Conservation (phyloP, 176 grass and related monocot genomes). For the Lolium perenne region DNA sequence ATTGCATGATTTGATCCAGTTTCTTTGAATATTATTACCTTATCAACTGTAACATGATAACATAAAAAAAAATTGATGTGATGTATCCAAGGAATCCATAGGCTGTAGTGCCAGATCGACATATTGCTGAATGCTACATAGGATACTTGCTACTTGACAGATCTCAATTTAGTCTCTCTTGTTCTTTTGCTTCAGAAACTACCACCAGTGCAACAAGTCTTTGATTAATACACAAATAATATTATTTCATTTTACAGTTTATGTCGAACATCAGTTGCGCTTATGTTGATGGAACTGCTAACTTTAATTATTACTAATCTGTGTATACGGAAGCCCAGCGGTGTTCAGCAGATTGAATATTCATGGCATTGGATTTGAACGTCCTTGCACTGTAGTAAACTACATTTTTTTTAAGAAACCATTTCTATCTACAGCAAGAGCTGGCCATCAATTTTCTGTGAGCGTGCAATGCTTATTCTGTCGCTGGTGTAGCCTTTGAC, state of each 20-base stretch:
- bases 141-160: constrained; percentile 6
- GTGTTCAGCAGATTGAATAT: neutral
- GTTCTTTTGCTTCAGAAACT: constrained; percentile 9
- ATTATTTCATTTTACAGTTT: neutral
- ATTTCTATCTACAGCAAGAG: no score
- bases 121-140: constrained; percentile 12
- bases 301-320: neutral
- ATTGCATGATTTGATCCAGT: constrained; percentile 30
- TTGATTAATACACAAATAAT: constrained; percentile 2
- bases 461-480: neutral
- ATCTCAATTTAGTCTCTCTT: constrained; percentile 5
- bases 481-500: neutral
- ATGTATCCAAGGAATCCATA: constrained; percentile 10
- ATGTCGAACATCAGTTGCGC: neutral
- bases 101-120: neutral
- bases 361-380: neutral
- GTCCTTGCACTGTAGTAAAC: neutral
- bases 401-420: neutral
- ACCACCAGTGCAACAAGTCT: neutral
- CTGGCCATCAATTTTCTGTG: no score
- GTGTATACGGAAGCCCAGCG: neutral
- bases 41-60: constrained; percentile 31
- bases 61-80: constrained; percentile 31
- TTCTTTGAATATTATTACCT: constrained; percentile 29
- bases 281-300: neutral